A percentile compares a stretch with the other conserved stretches of the same genome.
Conservation (phyloP, 2,329 filamentous ascomycete genomes). For the Aureobasidium uvarum region DNA sequence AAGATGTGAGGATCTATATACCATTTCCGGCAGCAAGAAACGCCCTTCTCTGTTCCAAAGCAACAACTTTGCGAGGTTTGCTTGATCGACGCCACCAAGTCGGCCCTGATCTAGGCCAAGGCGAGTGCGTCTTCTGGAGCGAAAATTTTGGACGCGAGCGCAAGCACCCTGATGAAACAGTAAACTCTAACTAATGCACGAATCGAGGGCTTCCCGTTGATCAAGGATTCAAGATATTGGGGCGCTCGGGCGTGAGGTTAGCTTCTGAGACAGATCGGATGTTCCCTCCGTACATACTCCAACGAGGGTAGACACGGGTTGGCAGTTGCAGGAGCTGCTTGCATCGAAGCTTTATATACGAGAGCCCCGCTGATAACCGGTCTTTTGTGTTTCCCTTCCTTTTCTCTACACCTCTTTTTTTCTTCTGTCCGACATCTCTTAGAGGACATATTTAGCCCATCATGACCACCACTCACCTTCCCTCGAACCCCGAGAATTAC, state of each 20-base stretch:
- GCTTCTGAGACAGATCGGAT: constrained; percentile 10
- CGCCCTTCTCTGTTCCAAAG: neutral
- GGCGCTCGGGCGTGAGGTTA: constrained; percentile 2
- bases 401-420: neutral
- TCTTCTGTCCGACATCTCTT: neutral
- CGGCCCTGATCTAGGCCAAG: constrained; percentile 4
- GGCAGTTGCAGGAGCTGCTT: constrained; percentile 1
- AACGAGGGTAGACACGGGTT: neutral
- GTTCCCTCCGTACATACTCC: neutral
- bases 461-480: constrained; percentile 68
- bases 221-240: neutral
- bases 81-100: neutral
- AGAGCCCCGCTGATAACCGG: neutral
- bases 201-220: constrained; percentile 3
- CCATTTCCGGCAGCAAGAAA: neutral
- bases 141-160: neutral
- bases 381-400: neutral
- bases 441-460: constrained; percentile 34
- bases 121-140: neutral
- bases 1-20: neutral
- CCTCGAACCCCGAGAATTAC: constrained; percentile 61
- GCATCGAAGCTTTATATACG: constrained; percentile 10
- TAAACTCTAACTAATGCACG: constrained; percentile 13
- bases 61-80: neutral
- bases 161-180: constrained; percentile 7